Percentiles rank a stretch among this genome's conserved stretches.
These are phyloP conservation scores for Fusarium chlamydosporum DNA, from an alignment of 2,329 filamentous ascomycete species.

Conservation along the genomic window DNA sequence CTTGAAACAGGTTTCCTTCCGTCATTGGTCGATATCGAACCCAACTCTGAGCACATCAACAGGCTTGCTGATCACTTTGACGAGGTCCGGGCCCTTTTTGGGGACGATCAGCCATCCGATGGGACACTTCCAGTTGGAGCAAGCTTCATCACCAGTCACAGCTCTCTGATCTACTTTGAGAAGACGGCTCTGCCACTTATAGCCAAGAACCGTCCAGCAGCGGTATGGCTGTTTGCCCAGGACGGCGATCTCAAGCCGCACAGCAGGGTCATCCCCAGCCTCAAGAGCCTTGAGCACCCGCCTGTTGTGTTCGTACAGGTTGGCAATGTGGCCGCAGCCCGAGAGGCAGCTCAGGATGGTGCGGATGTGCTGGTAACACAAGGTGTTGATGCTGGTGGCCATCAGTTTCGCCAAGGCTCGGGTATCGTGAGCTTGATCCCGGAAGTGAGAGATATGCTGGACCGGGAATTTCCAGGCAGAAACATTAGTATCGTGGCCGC, in stretches of 20 bases:
- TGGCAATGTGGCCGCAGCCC: conserved; percentile 70
- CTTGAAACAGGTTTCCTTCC: conserved; percentile 54
- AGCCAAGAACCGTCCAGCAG: conserved; percentile 66
- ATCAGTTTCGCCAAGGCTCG: conserved; percentile 69
- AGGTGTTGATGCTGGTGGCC: conserved; percentile 74
- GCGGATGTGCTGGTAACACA: conserved; percentile 73
- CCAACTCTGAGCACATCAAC: conserved; percentile 52
- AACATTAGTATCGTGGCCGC: conserved; percentile 66
- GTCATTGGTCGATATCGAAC: conserved; percentile 51
- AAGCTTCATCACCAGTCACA: conserved; percentile 69
- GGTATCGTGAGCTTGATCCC: conserved; percentile 70
- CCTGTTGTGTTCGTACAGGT: conserved; percentile 72
- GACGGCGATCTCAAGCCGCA: conserved; percentile 59
- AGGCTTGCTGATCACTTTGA: conserved; percentile 54
- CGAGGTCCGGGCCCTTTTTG: conserved; percentile 51
- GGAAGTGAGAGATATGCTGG: conserved; percentile 66
- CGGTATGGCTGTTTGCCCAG: conserved; percentile 78
- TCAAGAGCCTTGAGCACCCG: conserved; percentile 51
- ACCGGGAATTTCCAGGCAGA: conserved; percentile 53
- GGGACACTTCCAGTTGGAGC: conserved; percentile 70
- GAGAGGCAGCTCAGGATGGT: conserved; percentile 62
- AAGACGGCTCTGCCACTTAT: conserved; percentile 66
- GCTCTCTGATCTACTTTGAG: conserved; percentile 57
- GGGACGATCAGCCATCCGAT: conserved; percentile 43
- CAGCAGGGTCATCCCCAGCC: conserved; percentile 54